Evolutionary conservation across 495 filamentous ascomycete species (phyloP), one percentile per base, ranked within the genome.

Genomic region (Aspergillus ellipticus): DNA sequence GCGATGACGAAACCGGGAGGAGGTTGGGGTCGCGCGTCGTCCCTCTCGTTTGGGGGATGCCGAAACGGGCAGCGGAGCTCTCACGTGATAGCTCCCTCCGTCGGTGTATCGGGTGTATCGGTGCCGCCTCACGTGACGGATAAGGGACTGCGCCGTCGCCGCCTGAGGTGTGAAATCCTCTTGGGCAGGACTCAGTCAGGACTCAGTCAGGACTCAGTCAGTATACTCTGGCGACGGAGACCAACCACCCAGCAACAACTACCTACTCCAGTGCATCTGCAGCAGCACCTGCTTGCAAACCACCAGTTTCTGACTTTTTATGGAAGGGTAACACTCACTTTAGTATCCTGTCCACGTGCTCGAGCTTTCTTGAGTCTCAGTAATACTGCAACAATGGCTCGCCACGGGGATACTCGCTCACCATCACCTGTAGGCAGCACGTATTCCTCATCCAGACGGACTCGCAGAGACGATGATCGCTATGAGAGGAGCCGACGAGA

Each of bases 381-480:
- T 88, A 87, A 79, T 73, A 75, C 74, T 77, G 81, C 79, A 81
- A 87, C 74, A 74, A 92, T 92, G 89, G 87, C 88, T 87, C 88
- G 89, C 80, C 89, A 84, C 82, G 87, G 83, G 85, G 87, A 90
- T 85, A 85, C 87, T 84, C 89, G 88, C 88, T 92, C 89, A 92
- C 89, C 89, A 89, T 90, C 89, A 84, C 89, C 89, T 87, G 86
- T 87, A 91, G 89, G 88, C 85, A 90, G 87, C 80, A 85, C 88
- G 67, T 84, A 82, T 73, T 87, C 86, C 74, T 85, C 86, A 65
- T 86, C 86, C 64, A 85, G 83, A 77, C 82, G 83, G 62, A 75
- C 67, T 63, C 87, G 85, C 67, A 84, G 86, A 80, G 87, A 90
- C 69, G 86, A 89, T 71, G 88, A 89, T 69, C 83, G 87, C 56